These are phyloP conservation scores for Neofusicoccum parvum DNA, from an alignment of 2,329 filamentous ascomycete genomes.

Conservation along the genomic window DNA sequence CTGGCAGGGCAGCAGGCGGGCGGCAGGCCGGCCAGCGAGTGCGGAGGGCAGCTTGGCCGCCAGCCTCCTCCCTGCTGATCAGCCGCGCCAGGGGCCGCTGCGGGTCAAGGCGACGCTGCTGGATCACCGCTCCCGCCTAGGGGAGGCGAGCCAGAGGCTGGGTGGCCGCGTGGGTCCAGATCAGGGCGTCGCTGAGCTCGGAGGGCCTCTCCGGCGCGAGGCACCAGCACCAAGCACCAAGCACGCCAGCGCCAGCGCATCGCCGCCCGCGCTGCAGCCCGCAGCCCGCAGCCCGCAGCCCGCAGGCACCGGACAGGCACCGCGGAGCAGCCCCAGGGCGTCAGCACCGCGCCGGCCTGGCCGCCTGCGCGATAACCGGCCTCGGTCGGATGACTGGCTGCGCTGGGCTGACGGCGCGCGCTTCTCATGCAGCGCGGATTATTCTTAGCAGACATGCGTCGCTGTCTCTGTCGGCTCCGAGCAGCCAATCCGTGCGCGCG, in stretches of 20 bases:
- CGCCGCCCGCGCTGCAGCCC: not conserved
- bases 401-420: slow-evolving; percentile 13
- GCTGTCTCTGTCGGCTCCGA: slow-evolving; percentile 15
- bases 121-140: not conserved
- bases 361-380: slow-evolving; percentile 7
- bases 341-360: not conserved
- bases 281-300: not conserved
- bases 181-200: not conserved
- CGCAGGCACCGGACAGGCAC: not conserved
- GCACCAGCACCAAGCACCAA: not conserved
- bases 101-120: slow-evolving; percentile 9
- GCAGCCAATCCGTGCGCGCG: slow-evolving; percentile 13
- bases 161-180: slow-evolving; percentile 10
- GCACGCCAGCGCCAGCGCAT: slow-evolving; percentile 1
- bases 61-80: not conserved
- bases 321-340: not conserved
- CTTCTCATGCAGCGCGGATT: slow-evolving; percentile 14
- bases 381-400: slow-evolving; percentile 18
- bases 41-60: too few species aligned
- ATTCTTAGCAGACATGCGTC: slow-evolving; percentile 15
- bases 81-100: slow-evolving; percentile 14
- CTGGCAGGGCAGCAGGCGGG: not conserved
- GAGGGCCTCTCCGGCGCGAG: slow-evolving; percentile 1
- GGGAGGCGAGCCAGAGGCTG: not conserved
- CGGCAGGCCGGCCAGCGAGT: not conserved